Conservation (phyloP, 257 asterid species). For the Lantana camara region DNA sequence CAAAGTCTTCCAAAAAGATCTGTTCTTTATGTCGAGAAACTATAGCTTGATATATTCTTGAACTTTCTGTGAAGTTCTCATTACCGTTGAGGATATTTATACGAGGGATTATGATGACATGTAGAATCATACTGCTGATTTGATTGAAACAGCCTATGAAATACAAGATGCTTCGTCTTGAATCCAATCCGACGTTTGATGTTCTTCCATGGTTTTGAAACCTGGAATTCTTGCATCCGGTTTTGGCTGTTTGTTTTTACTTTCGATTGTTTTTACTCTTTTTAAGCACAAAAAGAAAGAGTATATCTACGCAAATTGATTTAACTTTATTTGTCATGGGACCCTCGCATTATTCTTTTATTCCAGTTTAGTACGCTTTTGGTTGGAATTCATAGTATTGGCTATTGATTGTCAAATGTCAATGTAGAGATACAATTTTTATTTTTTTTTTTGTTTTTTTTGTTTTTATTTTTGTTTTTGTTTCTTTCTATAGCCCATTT, state of each 20-base stretch:
- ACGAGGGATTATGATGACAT: background rate
- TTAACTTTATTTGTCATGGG: no score
- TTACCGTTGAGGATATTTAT: conserved; percentile 21
- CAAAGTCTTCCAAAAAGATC: background rate
- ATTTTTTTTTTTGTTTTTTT: no score
- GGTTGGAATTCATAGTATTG: no score
- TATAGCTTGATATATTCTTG: background rate
- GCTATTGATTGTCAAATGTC: no score
- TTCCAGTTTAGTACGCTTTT: no score
- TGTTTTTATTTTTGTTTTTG: no score
- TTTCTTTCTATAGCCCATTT: no score
- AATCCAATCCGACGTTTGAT: background rate
- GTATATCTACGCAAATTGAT: no score
- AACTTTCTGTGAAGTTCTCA: conserved; percentile 21
- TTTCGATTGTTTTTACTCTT: background rate
- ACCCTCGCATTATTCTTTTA: no score
- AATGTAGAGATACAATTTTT: no score
- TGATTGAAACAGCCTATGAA: background rate
- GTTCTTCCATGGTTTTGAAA: conserved; percentile 13
- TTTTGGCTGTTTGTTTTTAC: conserved; percentile 18
- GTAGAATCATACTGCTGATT: background rate
- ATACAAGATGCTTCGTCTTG: background rate
- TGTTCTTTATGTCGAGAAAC: conserved; percentile 13
- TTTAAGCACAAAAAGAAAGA: no score
- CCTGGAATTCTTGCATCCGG: conserved; percentile 4